These are phyloP conservation scores for Quercus alba DNA, from an alignment of 306 rosid genomes.

Conservation along the genomic window DNA sequence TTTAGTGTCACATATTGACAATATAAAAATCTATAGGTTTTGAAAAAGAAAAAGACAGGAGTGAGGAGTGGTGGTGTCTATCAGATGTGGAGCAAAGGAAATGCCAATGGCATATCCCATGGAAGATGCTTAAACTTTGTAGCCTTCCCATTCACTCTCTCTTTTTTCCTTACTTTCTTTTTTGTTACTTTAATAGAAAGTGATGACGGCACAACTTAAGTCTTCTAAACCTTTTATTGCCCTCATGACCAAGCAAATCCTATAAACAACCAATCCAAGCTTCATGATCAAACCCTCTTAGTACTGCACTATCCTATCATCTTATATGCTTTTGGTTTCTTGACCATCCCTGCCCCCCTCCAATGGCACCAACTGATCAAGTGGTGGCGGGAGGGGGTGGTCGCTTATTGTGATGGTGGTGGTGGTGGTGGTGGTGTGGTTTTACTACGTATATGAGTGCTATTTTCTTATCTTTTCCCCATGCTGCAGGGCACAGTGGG, in stretches of 20 bases:
- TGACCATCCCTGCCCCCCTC: constrained; percentile 30
- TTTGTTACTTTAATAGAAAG: constrained; percentile 33
- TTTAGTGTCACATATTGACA: constrained; percentile 17
- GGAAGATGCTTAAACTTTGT: constrained; percentile 70
- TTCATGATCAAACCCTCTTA: constrained; percentile 52
- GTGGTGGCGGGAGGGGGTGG: constrained; percentile 23
- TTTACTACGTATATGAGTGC: background rate
- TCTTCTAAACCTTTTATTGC: constrained; percentile 61
- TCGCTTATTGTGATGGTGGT: background rate
- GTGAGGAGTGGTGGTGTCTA: constrained; percentile 26
- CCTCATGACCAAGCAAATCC: constrained; percentile 50
- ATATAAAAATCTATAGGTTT: constrained; percentile 13
- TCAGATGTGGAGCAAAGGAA: constrained; percentile 40
- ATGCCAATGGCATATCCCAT: constrained; percentile 72
- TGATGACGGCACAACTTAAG: constrained; percentile 51
- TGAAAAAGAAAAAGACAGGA: constrained; percentile 24
- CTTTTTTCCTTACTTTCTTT: constrained; percentile 35
- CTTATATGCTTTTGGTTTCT: constrained; percentile 18
- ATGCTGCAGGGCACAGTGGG: constrained; percentile 15
- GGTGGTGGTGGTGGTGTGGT: constrained; percentile 24
- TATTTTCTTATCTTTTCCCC: background rate
- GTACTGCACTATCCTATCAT: constrained; percentile 25
- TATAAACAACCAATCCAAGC: constrained; percentile 53
- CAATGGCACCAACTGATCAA: constrained; percentile 17
- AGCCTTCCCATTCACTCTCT: constrained; percentile 44